Conservation (phyloP, 805 yeast species). For the Pichia nakasei region DNA sequence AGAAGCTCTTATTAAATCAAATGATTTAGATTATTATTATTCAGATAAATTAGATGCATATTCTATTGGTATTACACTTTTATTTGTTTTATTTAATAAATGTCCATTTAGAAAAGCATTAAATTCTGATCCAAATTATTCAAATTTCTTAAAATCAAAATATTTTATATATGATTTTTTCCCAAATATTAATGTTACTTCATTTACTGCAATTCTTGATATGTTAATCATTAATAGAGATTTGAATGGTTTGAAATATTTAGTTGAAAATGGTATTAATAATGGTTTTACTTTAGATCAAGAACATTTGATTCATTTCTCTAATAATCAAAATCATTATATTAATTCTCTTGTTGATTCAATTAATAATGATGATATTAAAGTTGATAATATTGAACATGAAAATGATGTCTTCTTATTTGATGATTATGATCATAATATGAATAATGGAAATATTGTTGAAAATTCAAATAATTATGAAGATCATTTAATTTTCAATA, state of each 20-base stretch:
- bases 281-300: conserved; percentile 41
- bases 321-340: conserved; percentile 10
- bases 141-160: conserved; percentile 32
- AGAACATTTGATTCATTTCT: conserved; percentile 27
- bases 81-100: conserved; percentile 43
- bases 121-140: conserved; percentile 34
- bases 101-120: conserved; percentile 40
- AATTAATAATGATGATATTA: conserved; percentile 3
- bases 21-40: conserved; percentile 26
- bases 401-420: conserved; percentile 12
- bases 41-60: conserved; percentile 43
- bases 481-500: neutral
- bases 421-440: conserved; percentile 9
- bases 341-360: conserved; percentile 8
- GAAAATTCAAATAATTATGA: neutral
- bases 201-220: conserved; percentile 33
- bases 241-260: conserved; percentile 25
- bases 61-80: conserved; percentile 45
- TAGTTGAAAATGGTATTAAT: conserved; percentile 21
- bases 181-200: conserved; percentile 34
- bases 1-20: conserved; percentile 26
- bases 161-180: conserved; percentile 41
- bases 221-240: conserved; percentile 35
- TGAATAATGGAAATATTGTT: conserved; percentile 1
- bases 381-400: neutral